These are phyloP conservation scores for Paraleonurus japonicus DNA, from an alignment of 257 asterid species.

Conservation along the genomic window DNA sequence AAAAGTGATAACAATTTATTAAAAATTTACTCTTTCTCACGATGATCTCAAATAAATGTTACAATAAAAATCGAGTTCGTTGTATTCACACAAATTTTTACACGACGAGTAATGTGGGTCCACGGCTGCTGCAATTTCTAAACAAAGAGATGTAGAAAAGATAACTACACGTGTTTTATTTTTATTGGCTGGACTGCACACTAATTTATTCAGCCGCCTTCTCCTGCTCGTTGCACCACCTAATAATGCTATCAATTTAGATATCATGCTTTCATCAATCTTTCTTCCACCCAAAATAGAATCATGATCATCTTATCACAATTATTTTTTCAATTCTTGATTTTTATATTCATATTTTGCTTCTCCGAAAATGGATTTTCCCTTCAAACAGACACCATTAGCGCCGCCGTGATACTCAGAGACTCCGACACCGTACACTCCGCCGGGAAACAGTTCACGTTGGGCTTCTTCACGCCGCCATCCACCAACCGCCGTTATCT, in stretches of 20 bases:
- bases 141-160: neutral
- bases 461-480: constrained; percentile 34
- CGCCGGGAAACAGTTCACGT: constrained; percentile 24
- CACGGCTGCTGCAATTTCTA: neutral
- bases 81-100: too few species aligned
- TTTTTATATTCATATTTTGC: neutral
- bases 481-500: constrained; percentile 27
- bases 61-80: too few species aligned
- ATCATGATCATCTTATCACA: constrained; percentile 1
- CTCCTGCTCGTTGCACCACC: neutral
- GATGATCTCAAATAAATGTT: too few species aligned
- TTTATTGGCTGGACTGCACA: neutral
- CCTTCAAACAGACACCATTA: constrained; percentile 31
- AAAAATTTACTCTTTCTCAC: too few species aligned
- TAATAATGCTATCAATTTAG: neutral
- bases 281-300: neutral
- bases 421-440: constrained; percentile 33
- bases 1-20: too few species aligned
- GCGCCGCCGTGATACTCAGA: constrained; percentile 23
- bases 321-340: neutral
- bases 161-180: neutral
- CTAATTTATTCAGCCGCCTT: constrained; percentile 3
- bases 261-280: neutral
- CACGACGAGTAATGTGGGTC: neutral
- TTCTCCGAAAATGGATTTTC: neutral